Evolutionary conservation across 1,139 yeast species (phyloP).

Genomic region (Komagataea norvegica): DNA sequence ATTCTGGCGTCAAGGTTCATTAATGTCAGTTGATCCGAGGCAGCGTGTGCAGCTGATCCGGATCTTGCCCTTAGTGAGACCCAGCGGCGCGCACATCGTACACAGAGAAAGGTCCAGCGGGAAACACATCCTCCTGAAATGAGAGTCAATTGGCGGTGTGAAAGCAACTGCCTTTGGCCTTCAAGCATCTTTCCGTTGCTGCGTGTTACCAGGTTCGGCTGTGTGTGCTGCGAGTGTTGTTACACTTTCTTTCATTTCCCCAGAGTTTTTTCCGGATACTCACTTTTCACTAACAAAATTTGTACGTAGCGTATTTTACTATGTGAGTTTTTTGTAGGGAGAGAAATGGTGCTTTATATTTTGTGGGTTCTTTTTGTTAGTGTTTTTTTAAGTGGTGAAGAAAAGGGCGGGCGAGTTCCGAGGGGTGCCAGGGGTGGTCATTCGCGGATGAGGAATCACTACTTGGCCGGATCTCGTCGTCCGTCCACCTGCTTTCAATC

Average conservation of each 20-base stretch:
- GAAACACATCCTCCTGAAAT: too few relatives aligned
- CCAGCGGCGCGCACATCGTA: too few relatives aligned
- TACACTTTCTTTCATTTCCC: background rate
- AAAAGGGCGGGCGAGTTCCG: background rate
- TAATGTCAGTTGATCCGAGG: too few relatives aligned
- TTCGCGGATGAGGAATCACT: too few relatives aligned
- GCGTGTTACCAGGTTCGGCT: background rate
- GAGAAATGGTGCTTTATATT: background rate
- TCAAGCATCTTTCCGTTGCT: background rate
- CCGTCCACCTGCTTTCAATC: too few relatives aligned
- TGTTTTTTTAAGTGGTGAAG: conserved; percentile 5
- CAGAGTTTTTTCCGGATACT: conserved; percentile 7
- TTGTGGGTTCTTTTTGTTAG: background rate
- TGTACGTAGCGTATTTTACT: conserved; percentile 13
- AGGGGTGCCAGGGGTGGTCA: background rate
- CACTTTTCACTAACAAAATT: conserved; percentile 18
- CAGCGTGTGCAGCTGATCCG: too few relatives aligned
- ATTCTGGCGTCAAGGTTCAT: too few relatives aligned
- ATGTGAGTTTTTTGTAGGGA: conserved; percentile 7
- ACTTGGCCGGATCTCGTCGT: too few relatives aligned
- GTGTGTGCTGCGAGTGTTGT: background rate
- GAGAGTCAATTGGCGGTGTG: too few relatives aligned
- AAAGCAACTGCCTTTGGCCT: background rate
- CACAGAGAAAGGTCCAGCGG: too few relatives aligned
- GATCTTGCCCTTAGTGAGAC: too few relatives aligned